These are phyloP conservation scores for Delonix regia DNA, from an alignment of 306 rosid species.

Conservation along the genomic window DNA sequence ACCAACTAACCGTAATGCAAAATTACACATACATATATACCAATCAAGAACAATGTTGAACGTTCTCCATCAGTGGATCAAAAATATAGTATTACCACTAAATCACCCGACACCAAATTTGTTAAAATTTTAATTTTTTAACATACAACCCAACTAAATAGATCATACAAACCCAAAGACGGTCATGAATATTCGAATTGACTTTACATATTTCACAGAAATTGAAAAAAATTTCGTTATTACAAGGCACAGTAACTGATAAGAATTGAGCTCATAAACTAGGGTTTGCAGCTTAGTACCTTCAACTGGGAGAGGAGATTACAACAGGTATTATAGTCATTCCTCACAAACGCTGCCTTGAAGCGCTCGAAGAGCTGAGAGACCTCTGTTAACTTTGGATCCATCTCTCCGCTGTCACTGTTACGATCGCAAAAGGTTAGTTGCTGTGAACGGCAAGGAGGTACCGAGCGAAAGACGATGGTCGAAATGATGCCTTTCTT, in stretches of 20 bases:
- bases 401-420: constrained; percentile 47
- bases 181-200: neutral
- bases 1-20: neutral
- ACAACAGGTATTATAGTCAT: constrained; percentile 56
- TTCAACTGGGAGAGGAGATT: constrained; percentile 75
- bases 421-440: neutral
- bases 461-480: neutral
- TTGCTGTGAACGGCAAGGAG: constrained; percentile 19
- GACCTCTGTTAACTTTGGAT: constrained; percentile 78
- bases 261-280: constrained; percentile 17
- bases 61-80: neutral
- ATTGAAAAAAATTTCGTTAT: neutral
- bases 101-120: neutral
- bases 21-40: neutral
- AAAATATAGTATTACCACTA: neutral
- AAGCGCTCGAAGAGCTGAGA: constrained; percentile 81
- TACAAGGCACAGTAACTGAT: neutral
- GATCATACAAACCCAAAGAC: constrained; percentile 1
- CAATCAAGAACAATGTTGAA: neutral
- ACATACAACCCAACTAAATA: neutral
- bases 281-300: constrained; percentile 61
- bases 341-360: constrained; percentile 69
- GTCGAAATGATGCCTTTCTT: constrained; percentile 3
- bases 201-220: neutral
- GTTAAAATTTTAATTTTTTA: neutral